A percentile compares a stretch with the other conserved stretches of the same genome.
phyloP scores from a whole-genome alignment of 2,329 filamentous ascomycete genomes.

The Thelonectria rubi region DNA sequence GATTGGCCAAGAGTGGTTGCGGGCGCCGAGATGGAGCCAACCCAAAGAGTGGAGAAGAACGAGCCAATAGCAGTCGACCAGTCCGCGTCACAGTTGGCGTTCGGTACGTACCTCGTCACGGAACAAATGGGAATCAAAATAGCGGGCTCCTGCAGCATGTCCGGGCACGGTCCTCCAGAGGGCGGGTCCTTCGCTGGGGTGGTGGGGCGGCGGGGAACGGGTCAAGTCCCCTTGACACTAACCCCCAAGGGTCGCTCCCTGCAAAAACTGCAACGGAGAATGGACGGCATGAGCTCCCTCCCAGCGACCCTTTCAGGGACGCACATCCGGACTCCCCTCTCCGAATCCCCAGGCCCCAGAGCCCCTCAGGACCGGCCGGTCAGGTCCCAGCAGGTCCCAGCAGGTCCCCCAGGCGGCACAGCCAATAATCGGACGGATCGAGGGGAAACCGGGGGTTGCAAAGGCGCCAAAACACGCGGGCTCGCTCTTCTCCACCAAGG shows the following conservation, averaged over 20 bases:
- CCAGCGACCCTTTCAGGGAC: slow-evolving; percentile 9
- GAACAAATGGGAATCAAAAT: background rate
- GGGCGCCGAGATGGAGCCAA: slow-evolving; percentile 28
- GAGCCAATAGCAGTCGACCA: slow-evolving; percentile 5
- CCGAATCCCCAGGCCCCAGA: slow-evolving; percentile 39
- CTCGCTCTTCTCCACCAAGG: background rate
- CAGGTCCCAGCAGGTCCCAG: slow-evolving; percentile 1
- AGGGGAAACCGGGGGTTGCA: slow-evolving; percentile 19
- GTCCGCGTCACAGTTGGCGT: slow-evolving; percentile 21
- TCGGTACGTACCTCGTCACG: background rate
- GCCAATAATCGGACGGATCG: slow-evolving; percentile 52
- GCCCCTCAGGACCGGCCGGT: background rate
- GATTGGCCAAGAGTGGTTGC: slow-evolving; percentile 19
- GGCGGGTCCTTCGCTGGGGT: background rate
- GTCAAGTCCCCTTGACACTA: slow-evolving; percentile 36
- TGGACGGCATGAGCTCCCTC: slow-evolving; percentile 1
- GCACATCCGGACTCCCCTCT: slow-evolving; percentile 8
- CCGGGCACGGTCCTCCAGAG: background rate
- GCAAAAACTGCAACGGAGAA: slow-evolving; percentile 30
- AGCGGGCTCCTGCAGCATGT: background rate
- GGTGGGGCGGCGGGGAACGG: slow-evolving; percentile 36
- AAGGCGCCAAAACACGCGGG: slow-evolving; percentile 10
- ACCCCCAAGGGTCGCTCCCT: slow-evolving; percentile 40
- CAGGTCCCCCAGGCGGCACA: slow-evolving; percentile 3
- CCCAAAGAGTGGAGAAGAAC: slow-evolving; percentile 10